Base-by-base conservation (phyloP, 2,329 filamentous ascomycete species). In the Helminthosporium solani region DNA sequence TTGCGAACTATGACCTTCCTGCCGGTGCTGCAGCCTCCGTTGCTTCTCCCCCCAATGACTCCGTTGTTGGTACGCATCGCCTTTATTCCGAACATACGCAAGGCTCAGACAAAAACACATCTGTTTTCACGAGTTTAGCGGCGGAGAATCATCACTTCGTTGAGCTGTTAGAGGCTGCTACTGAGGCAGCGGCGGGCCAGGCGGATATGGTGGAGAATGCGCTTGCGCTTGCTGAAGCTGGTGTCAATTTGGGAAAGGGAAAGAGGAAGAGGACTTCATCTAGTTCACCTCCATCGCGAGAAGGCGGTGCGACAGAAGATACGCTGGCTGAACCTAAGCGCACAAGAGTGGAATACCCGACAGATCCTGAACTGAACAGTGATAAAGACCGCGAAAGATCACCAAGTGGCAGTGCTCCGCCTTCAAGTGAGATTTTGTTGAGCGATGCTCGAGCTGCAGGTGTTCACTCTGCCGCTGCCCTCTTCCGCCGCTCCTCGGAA, bases 401-500 rank as follows among this genome's bases (percentile, higher is more conserved):
- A 23, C 46, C 47, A 18, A 23, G 42, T 16, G 52, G 37, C 27
- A 56, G n/a, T 33, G 36, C 49, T 8, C 46, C 47, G 18, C 57
- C 54, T 8, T 49, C 57, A 21, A 54, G 35, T 45, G 56, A 63
- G 15, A 35, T 43, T 42, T 44, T 58, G 2, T 49, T 63, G 7
- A 42, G 68, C 2, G 73, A 78, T 50, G 72, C 75, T 36, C 75
- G 75, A 25, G 70, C 76, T 18, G 73, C 73, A 30, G 78, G 76
- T 38, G 70, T 80, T 4, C 77, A 80, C 61, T 70, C 66, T 18
- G 78, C 78, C 1, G 76, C 76, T 1, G 77, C 78, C 2, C 67
- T 81, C 8, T 81, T 81, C 52, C 72, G 78, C 11, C 61, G 55
- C n/a, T 47, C 67, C 8, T 64, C 64, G 1, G 56, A 60, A 12